These are phyloP conservation scores for Xylaria sp. DNA, from an alignment of 2,329 filamentous ascomycete species.

Conservation along the genomic window DNA sequence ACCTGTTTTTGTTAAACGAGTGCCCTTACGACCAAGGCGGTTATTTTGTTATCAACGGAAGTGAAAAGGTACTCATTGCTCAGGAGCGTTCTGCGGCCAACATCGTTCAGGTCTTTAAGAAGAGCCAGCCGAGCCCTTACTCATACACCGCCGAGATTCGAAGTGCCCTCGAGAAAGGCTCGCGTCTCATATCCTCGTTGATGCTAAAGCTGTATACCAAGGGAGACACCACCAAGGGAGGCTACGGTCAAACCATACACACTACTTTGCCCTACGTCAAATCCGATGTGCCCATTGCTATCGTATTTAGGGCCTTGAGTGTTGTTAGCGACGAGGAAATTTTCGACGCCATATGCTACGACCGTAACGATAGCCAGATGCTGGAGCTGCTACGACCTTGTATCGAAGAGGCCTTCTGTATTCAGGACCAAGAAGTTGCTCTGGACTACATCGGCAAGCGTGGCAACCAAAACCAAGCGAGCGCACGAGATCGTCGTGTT, in stretches of 20 bases:
- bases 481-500: slow-evolving; percentile 87
- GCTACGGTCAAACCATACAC: slow-evolving; percentile 88
- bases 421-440: slow-evolving; percentile 94
- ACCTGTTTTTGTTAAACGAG: slow-evolving; percentile 91
- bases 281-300: slow-evolving; percentile 89
- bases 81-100: slow-evolving; percentile 98
- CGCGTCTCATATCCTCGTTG: slow-evolving; percentile 90
- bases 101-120: slow-evolving; percentile 99
- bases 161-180: slow-evolving; percentile 96
- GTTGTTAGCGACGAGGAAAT: slow-evolving; percentile 99
- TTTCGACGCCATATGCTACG: slow-evolving; percentile 96
- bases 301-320: slow-evolving; percentile 94
- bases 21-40: slow-evolving; percentile 98
- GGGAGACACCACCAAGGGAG: slow-evolving; percentile 80
- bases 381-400: slow-evolving; percentile 96
- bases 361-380: slow-evolving; percentile 95
- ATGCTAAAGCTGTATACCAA: slow-evolving; percentile 91
- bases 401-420: slow-evolving; percentile 95
- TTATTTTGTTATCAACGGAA: slow-evolving; percentile 99
- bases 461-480: slow-evolving; percentile 76
- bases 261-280: slow-evolving; percentile 95
- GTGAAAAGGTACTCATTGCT: slow-evolving; percentile 97
- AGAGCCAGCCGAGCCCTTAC: slow-evolving; percentile 90
- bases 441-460: slow-evolving; percentile 96
- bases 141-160: slow-evolving; percentile 96